Evolutionary conservation across 2,329 filamentous ascomycete genomes (phyloP).

Genomic region (Hirsutella rhossiliensis): DNA sequence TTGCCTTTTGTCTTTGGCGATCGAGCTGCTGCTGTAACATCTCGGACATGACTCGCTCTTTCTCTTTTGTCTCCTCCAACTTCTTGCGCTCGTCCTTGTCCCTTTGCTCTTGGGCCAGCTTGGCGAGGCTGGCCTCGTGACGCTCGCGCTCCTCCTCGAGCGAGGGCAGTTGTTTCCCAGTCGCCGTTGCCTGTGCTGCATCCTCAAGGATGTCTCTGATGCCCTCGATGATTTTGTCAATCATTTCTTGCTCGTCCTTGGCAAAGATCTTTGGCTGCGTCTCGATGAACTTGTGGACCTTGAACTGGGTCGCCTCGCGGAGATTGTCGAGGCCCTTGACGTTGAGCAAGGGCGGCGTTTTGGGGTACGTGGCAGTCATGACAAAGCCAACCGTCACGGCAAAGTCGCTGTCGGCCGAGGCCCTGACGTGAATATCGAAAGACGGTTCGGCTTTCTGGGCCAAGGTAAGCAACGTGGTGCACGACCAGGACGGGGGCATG

Average conservation of each 20-base stretch:
- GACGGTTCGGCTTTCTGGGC: slow-evolving; percentile 64
- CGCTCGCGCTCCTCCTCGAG: slow-evolving; percentile 79
- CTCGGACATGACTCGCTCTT: slow-evolving; percentile 56
- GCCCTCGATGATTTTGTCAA: slow-evolving; percentile 53
- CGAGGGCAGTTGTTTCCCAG: slow-evolving; percentile 67
- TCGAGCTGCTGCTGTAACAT: slow-evolving; percentile 63
- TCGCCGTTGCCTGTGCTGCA: slow-evolving; percentile 64
- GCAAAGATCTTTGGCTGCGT: slow-evolving; percentile 42
- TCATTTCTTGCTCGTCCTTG: slow-evolving; percentile 43
- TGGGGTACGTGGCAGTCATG: slow-evolving; percentile 84
- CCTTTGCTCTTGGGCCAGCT: slow-evolving; percentile 43
- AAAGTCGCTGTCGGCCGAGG: slow-evolving; percentile 61
- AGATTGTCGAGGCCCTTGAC: slow-evolving; percentile 54
- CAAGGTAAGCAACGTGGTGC: slow-evolving; percentile 7
- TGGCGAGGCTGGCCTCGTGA: slow-evolving; percentile 61
- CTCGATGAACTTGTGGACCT: slow-evolving; percentile 53
- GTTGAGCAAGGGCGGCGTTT: slow-evolving; percentile 61
- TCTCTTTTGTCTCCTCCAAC: slow-evolving; percentile 48
- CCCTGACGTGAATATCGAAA: slow-evolving; percentile 70
- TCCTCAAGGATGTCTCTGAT: slow-evolving; percentile 74
- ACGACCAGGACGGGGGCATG: slow-evolving; percentile 4
- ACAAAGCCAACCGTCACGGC: slow-evolving; percentile 63
- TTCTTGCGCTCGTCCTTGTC: slow-evolving; percentile 40
- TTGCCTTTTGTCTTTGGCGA: slow-evolving; percentile 51
- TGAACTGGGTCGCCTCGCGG: slow-evolving; percentile 57